Percentiles rank a stretch among this genome's conserved stretches.
phyloP scores from a whole-genome alignment of 2,329 filamentous ascomycete species.

The Corynespora cassiicola region DNA sequence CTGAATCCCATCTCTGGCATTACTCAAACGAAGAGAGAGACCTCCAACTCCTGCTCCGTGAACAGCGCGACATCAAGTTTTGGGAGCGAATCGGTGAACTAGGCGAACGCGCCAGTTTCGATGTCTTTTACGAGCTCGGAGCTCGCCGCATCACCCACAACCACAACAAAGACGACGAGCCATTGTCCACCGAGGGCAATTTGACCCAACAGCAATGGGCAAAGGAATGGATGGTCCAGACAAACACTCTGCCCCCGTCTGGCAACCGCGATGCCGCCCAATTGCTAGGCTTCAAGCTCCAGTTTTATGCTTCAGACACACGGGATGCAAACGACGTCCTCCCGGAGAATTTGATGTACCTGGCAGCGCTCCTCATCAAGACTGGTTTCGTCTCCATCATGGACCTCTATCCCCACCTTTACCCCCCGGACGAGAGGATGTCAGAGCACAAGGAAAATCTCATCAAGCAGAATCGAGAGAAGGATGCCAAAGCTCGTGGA shows the following conservation, averaged over 20 bases:
- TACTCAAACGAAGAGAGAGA: conserved; percentile 73
- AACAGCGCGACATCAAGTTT: conserved; percentile 74
- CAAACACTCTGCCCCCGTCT: conserved; percentile 79
- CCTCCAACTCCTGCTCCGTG: conserved; percentile 62
- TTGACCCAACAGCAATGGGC: conserved; percentile 52
- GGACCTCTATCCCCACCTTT: conserved; percentile 91
- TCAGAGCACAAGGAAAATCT: conserved; percentile 72
- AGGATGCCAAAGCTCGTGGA: conserved; percentile 76
- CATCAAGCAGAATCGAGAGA: conserved; percentile 69
- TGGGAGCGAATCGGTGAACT: conserved; percentile 80
- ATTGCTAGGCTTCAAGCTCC: conserved; percentile 93
- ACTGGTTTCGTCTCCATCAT: conserved; percentile 93
- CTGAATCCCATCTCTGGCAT: conserved; percentile 69
- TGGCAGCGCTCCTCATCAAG: conserved; percentile 92
- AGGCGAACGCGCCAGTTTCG: conserved; percentile 62
- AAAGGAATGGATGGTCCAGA: conserved; percentile 77
- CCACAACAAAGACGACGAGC: conserved; percentile 29
- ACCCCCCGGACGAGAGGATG: conserved; percentile 86
- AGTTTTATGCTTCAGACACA: conserved; percentile 86
- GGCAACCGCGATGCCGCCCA: conserved; percentile 94
- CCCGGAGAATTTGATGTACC: conserved; percentile 90
- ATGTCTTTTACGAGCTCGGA: conserved; percentile 90
- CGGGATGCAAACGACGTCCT: conserved; percentile 78
- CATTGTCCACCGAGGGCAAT: conserved; percentile 26
- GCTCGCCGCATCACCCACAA: conserved; percentile 66